Evolutionary conservation across 148 eudicot species (phyloP).

Genomic region (Pharnaceum exiguum): DNA sequence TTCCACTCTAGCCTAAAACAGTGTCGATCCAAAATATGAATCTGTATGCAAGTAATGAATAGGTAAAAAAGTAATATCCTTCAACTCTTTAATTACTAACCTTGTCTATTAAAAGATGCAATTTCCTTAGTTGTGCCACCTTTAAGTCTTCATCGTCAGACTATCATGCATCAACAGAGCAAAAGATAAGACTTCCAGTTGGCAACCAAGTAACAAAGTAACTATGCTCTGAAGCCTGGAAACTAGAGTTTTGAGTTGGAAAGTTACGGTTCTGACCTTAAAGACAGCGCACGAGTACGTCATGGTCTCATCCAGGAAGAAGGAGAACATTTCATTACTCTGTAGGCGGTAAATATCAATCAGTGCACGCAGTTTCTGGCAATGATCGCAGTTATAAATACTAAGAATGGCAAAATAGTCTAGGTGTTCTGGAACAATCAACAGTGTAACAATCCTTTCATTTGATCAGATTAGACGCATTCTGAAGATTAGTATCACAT

Average conservation of each 20-base stretch:
- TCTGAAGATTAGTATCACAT: too few species aligned
- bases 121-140: constrained; percentile 46
- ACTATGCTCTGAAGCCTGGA: not conserved
- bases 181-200: not conserved
- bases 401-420: too few species aligned
- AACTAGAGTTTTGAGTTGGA: too few species aligned
- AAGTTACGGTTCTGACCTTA: constrained; percentile 50
- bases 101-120: constrained; percentile 36
- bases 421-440: too few species aligned
- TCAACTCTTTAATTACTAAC: constrained; percentile 1
- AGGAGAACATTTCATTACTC: constrained; percentile 59
- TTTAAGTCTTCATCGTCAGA: constrained; percentile 47
- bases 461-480: too few species aligned
- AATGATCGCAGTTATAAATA: too few species aligned
- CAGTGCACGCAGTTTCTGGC: too few species aligned
- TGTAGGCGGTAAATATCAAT: too few species aligned
- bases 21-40: not conserved
- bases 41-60: not conserved
- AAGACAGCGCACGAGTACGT: too few species aligned
- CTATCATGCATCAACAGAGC: constrained; percentile 12
- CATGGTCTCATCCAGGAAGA: constrained; percentile 63
- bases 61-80: not conserved
- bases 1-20: constrained; percentile 35
- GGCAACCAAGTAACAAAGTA: too few species aligned
- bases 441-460: too few species aligned